Base-by-base conservation (phyloP, 1,284 basidiomycete genomes). In the Rhodotorula glutinis region DNA sequence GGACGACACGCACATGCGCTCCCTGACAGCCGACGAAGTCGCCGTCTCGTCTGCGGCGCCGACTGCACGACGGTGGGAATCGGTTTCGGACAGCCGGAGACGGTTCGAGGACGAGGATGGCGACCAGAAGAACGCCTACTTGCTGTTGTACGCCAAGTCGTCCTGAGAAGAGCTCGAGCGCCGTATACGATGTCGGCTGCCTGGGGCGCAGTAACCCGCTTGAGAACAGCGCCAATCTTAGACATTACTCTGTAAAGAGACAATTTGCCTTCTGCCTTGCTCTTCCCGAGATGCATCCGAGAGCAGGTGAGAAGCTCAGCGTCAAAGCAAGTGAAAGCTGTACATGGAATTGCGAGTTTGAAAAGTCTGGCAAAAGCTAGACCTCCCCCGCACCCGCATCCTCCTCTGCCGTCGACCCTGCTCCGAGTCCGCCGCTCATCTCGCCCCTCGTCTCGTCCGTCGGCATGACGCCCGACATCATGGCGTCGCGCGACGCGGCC, bases 401-500 rank as follows among this genome's bases (percentile, higher is more conserved):
- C 17, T 68, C 66, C 41, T 68, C 66, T 16, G 66, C 58, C 38
- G 66, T 60, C 23, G 57, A 16, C 3, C 40, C 59, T n/a, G 46
- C n/a, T 14, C 43, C 56, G 43, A 29, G 27, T 10, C 27, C 57
- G n/a, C 46, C 57, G 11, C 23, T 46, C 2, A 27, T n/a, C 16
- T 38, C n/a, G 14, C 16, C 16, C 3, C 57, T 30, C 13, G 33
- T 46, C 21, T 38, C 33, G 33, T 38, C 33, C 33, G 33, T 38
- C 33, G 33, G 33, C 33, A 38, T 38, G 33, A 38, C 33, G 33
- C 70, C 65, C 4, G 60, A 51, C 25, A 62, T 75, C 40, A 93
- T 92, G 16, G 90, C 88, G 65, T 89, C 90, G 75, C 92, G 88
- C 8, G 87, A 88, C 55, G 90, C 90, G 29, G 91, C 85, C 13